phyloP scores from a whole-genome alignment of 805 yeast genomes.

The Zygosaccharomyces kombuchaensis region DNA sequence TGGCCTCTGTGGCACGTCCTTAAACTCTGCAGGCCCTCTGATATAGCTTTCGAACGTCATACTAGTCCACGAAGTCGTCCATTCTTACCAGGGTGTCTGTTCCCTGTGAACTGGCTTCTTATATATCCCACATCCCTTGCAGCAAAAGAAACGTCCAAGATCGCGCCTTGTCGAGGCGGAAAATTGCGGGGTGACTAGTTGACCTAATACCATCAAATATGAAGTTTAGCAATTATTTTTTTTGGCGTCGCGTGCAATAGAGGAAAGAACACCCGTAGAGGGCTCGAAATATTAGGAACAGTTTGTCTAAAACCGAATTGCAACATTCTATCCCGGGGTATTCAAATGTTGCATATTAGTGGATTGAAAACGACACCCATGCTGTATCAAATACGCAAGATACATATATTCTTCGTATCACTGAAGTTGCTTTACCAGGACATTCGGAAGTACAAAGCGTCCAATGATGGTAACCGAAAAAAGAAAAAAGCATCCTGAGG shows the following conservation, averaged over 20 bases:
- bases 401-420: too few species aligned
- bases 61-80: neutral
- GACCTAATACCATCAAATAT: neutral
- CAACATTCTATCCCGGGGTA: too few species aligned
- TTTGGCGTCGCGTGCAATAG: neutral
- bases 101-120: neutral
- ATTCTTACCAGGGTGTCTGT: neutral
- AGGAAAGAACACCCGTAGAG: too few species aligned
- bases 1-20: conserved; percentile 16
- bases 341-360: neutral
- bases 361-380: neutral
- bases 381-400: too few species aligned
- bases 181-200: neutral
- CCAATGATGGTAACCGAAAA: too few species aligned
- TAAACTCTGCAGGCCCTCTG: conserved; percentile 14
- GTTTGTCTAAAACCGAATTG: too few species aligned
- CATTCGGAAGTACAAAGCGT: too few species aligned
- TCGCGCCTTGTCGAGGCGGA: neutral
- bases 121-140: conserved; percentile 1
- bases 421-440: too few species aligned
- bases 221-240: neutral
- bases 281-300: too few species aligned
- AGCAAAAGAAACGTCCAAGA: neutral
- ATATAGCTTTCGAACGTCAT: conserved; percentile 18
- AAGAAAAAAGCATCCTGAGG: too few species aligned